Conservation (phyloP, 1,284 basidiomycete species). For the Serendipita sp. region DNA sequence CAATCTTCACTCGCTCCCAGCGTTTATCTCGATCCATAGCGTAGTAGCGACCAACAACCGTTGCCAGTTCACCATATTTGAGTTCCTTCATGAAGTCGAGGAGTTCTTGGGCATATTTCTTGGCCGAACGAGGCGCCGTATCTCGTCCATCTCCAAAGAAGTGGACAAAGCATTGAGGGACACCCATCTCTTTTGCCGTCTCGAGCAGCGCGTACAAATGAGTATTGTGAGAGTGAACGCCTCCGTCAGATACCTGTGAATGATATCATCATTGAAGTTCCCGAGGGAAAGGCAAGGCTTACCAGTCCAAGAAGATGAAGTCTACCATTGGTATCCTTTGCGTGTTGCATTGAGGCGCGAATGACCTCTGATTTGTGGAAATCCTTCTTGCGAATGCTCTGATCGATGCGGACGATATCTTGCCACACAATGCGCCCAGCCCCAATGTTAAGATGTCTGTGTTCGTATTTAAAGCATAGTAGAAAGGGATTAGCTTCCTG, state of each 20-base stretch:
- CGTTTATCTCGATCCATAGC: conserved; percentile 94
- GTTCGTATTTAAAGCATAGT: background rate
- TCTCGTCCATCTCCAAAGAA: conserved; percentile 85
- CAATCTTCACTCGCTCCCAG: conserved; percentile 83
- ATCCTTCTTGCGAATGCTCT: conserved; percentile 73
- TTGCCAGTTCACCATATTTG: conserved; percentile 60
- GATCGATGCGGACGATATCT: conserved; percentile 85
- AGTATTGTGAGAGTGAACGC: conserved; percentile 84
- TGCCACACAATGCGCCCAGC: conserved; percentile 90
- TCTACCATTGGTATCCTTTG: conserved; percentile 67
- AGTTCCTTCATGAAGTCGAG: conserved; percentile 65
- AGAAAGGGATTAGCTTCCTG: background rate
- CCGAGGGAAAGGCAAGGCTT: conserved; percentile 19
- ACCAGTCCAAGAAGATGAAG: conserved; percentile 76
- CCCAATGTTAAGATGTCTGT: conserved; percentile 80
- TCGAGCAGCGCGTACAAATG: conserved; percentile 80
- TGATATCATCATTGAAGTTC: conserved; percentile 5
- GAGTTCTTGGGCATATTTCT: conserved; percentile 60
- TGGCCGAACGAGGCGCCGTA: conserved; percentile 70
- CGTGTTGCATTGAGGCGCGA: conserved; percentile 55
- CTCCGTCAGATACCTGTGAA: conserved; percentile 69
- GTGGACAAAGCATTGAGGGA: conserved; percentile 77
- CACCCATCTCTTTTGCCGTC: conserved; percentile 68
- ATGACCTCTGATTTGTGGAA: conserved; percentile 70
- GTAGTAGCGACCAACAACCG: conserved; percentile 78